These are phyloP conservation scores for Phytophthora cryptogea DNA, from an alignment of 352 stramenopile species.

Conservation along the genomic window DNA sequence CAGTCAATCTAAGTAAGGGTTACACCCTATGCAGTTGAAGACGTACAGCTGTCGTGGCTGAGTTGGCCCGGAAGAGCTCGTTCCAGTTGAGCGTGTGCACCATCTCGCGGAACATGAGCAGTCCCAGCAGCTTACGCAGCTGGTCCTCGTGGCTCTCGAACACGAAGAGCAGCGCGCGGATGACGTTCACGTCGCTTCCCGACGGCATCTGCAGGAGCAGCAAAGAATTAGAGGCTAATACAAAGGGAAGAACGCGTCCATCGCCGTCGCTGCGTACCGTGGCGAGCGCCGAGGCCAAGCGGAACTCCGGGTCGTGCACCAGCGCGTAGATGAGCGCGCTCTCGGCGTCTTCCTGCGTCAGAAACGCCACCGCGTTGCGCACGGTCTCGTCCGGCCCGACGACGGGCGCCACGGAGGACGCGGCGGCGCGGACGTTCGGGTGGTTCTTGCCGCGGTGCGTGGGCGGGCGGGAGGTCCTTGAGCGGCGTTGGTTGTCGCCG, in stretches of 20 bases:
- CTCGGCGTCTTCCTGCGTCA: slow-evolving; percentile 67
- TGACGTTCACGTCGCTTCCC: slow-evolving; percentile 55
- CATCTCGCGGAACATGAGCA: slow-evolving; percentile 84
- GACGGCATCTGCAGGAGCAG: slow-evolving; percentile 22
- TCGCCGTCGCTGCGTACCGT: slow-evolving; percentile 26
- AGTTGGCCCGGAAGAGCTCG: slow-evolving; percentile 84
- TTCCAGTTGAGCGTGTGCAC: slow-evolving; percentile 81
- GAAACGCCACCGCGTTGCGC: slow-evolving; percentile 65
- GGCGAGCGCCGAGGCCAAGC: slow-evolving; percentile 60
- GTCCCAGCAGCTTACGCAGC: slow-evolving; percentile 61
- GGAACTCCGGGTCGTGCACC: slow-evolving; percentile 79
- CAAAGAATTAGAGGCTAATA: background rate
- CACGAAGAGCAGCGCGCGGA: slow-evolving; percentile 71
- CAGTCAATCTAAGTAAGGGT: background rate
- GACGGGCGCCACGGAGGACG: background rate
- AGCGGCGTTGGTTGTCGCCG: slow-evolving; percentile 7
- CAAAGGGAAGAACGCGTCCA: background rate
- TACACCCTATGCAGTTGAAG: slow-evolving; percentile 9
- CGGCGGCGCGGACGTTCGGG: slow-evolving; percentile 8
- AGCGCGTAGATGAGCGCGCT: slow-evolving; percentile 75
- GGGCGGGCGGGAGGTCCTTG: slow-evolving; percentile 1
- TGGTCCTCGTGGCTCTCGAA: slow-evolving; percentile 80
- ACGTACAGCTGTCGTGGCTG: slow-evolving; percentile 65
- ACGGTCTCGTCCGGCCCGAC: slow-evolving; percentile 50
- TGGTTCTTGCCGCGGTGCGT: slow-evolving; percentile 12